Evolutionary conservation across 192 early-diverging fungal species (phyloP).

Genomic region (Mycoemilia scoparia): DNA sequence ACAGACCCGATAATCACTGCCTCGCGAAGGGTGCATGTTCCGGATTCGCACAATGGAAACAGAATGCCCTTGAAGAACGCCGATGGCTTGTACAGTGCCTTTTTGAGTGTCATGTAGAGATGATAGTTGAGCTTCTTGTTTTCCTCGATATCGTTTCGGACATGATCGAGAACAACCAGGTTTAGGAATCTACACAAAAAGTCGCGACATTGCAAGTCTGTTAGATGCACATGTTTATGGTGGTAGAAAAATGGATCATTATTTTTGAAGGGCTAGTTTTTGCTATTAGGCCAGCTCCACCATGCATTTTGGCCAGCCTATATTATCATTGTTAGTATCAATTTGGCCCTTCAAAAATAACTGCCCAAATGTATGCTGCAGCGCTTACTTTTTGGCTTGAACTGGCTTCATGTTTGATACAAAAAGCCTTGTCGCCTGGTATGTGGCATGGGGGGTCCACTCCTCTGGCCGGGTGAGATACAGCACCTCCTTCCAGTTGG

Average conservation of each 20-base stretch:
- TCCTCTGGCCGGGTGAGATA: slow-evolving; percentile 74
- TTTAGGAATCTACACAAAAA: no score
- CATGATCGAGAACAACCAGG: slow-evolving; percentile 74
- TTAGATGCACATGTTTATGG: neutral
- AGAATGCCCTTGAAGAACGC: slow-evolving; percentile 96
- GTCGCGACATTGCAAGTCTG: slow-evolving; percentile 11
- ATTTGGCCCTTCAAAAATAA: slow-evolving; percentile 9
- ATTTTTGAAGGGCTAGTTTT: no score
- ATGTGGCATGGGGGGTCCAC: slow-evolving; percentile 95
- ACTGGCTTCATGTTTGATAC: slow-evolving; percentile 90
- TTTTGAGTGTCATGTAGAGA: slow-evolving; percentile 89
- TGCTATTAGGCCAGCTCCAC: no score
- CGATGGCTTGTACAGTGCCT: slow-evolving; percentile 88
- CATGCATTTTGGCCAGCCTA: no score
- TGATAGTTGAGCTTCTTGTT: slow-evolving; percentile 98
- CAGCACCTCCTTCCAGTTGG: slow-evolving; percentile 95
- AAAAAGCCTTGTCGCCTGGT: slow-evolving; percentile 91
- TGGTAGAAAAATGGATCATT: neutral
- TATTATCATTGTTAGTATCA: neutral
- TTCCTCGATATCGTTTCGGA: slow-evolving; percentile 88
- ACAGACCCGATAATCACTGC: slow-evolving; percentile 89
- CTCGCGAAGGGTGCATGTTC: slow-evolving; percentile 85
- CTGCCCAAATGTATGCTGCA: no score
- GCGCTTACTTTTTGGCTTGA: slow-evolving; percentile 77
- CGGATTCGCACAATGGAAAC: slow-evolving; percentile 85